Evolutionary conservation across 192 early-diverging fungal genomes (phyloP).

Genomic region (Umbelopsis ramanniana): DNA sequence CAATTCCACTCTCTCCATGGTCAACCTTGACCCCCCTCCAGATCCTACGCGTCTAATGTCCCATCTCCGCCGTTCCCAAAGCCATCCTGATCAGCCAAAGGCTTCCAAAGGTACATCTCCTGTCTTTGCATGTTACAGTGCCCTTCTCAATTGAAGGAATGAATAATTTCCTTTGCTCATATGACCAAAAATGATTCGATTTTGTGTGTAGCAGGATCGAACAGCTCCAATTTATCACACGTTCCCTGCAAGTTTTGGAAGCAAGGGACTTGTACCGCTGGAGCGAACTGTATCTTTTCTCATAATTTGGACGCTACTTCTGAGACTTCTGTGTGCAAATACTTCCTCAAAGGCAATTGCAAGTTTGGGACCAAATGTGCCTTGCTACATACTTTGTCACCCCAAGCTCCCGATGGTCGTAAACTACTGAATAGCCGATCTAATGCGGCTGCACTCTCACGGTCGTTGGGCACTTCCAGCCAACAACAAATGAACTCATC

Average conservation of each 20-base stretch:
- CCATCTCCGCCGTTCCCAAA: conserved; percentile 1
- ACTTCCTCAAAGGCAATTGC: conserved; percentile 80
- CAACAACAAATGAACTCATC: not conserved
- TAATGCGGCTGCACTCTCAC: conserved; percentile 1
- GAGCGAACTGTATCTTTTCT: conserved; percentile 74
- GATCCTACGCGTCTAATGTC: conserved; percentile 20
- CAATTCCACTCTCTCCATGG: not conserved
- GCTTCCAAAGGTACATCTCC: conserved; percentile 9
- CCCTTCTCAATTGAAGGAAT: not conserved
- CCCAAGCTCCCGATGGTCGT: conserved; percentile 2
- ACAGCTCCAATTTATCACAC: conserved; percentile 50
- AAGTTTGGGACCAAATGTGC: conserved; percentile 81
- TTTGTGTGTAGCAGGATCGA: not conserved
- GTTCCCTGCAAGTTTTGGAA: conserved; percentile 85
- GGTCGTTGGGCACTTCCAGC: not conserved
- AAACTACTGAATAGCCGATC: conserved; percentile 11
- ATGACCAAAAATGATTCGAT: not conserved
- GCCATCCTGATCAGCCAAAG: conserved; percentile 21
- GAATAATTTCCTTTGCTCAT: not conserved
- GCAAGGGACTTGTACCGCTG: conserved; percentile 76
- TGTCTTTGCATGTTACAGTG: not conserved
- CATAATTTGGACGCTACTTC: conserved; percentile 67
- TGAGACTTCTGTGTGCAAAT: conserved; percentile 73
- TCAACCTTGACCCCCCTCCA: conserved; percentile 14
- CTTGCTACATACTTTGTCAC: conserved; percentile 52